phyloP scores from a whole-genome alignment of 805 yeast genomes.

The Clavispora phyllophila region DNA sequence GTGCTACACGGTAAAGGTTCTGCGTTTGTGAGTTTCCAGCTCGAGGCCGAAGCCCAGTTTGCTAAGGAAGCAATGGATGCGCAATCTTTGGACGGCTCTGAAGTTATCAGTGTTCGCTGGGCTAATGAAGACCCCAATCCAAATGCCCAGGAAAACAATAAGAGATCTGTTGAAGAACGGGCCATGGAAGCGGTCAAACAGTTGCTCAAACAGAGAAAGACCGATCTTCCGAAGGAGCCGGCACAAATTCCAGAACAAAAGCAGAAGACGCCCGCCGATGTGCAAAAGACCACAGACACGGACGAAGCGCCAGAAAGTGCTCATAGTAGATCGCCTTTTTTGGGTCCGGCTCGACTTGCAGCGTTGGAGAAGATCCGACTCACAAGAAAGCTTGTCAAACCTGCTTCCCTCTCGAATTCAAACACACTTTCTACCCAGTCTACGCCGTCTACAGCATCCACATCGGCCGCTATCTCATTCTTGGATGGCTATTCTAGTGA shows the following conservation, averaged over 20 bases:
- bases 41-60: slow-evolving; percentile 80
- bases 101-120: slow-evolving; percentile 73
- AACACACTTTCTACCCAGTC: not conserved
- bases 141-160: slow-evolving; percentile 45
- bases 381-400: not conserved
- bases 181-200: slow-evolving; percentile 51
- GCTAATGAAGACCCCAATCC: slow-evolving; percentile 88
- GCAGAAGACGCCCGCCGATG: no score
- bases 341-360: not conserved
- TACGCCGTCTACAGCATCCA: not conserved
- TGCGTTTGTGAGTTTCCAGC: slow-evolving; percentile 70
- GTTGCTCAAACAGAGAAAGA: slow-evolving; percentile 24
- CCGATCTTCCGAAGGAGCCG: not conserved
- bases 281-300: no score
- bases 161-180: slow-evolving; percentile 44
- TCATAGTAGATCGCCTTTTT: not conserved
- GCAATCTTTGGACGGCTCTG: slow-evolving; percentile 62
- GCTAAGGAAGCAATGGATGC: slow-evolving; percentile 93
- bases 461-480: not conserved
- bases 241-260: not conserved
- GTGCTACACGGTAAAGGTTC: slow-evolving; percentile 58
- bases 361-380: not conserved
- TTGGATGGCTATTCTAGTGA: not conserved
- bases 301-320: no score
- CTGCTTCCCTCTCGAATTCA: no score